A percentile compares a stretch with the other conserved stretches of the same genome.
phyloP scores from a whole-genome alignment of 768 basidiomycete species.

The Lactarius vividus region DNA sequence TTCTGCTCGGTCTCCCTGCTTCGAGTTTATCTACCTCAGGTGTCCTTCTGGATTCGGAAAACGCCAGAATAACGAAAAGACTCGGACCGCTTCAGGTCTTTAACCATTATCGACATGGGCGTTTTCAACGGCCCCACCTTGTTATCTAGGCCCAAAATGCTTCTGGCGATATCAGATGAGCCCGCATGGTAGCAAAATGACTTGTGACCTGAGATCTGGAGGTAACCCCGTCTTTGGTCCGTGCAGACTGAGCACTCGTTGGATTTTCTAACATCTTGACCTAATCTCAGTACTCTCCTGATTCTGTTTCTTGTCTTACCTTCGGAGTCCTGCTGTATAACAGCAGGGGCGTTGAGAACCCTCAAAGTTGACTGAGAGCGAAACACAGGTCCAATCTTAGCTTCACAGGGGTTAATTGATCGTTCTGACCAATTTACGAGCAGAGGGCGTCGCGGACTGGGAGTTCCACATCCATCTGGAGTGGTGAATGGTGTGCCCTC shows the following conservation, averaged over 20 bases:
- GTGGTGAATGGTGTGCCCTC: constrained; percentile 18
- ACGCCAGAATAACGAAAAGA: neutral
- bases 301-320: no score
- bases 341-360: no score
- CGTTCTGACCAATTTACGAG: neutral
- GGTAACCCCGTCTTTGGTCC: neutral
- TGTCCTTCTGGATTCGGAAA: no score
- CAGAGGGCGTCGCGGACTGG: no score
- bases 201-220: neutral
- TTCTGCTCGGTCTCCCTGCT: no score
- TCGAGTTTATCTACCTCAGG: no score
- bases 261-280: no score
- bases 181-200: neutral
- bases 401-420: neutral
- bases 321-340: no score
- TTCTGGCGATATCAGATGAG: neutral
- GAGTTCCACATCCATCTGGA: neutral
- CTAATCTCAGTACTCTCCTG: no score
- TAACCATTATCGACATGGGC: neutral
- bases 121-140: neutral
- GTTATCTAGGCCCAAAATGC: neutral
- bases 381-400: neutral
- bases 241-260: neutral
- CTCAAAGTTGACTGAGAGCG: neutral
- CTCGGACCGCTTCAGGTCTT: neutral